phyloP scores from a whole-genome alignment of 192 early-diverging fungal species.

The Coemansia sp. region DNA sequence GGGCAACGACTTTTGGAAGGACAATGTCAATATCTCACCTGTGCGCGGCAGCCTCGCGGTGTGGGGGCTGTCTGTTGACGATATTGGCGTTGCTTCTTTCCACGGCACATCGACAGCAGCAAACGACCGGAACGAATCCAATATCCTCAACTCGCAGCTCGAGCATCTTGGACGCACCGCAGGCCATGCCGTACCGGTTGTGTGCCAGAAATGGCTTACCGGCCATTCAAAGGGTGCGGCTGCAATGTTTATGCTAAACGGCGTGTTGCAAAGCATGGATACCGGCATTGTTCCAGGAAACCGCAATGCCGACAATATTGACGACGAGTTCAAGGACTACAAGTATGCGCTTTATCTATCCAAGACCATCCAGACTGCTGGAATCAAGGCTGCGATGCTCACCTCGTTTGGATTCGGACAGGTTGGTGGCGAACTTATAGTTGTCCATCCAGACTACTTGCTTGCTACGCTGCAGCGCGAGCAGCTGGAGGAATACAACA shows the following conservation, averaged over 20 bases:
- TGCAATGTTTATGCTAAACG: conserved; percentile 94
- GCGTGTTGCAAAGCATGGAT: conserved; percentile 74
- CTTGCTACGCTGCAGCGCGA: conserved; percentile 39
- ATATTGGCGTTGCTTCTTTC: conserved; percentile 91
- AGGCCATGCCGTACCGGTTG: conserved; percentile 77
- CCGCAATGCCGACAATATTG: conserved; percentile 55
- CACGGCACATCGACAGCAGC: conserved; percentile 93
- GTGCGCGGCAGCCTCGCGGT: conserved; percentile 84
- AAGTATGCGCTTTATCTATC: conserved; percentile 82
- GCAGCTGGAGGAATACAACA: conserved; percentile 17
- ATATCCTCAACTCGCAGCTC: conserved; percentile 82
- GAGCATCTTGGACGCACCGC: conserved; percentile 81
- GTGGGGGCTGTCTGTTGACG: conserved; percentile 86
- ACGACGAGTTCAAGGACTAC: conserved; percentile 67
- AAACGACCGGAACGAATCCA: conserved; percentile 54
- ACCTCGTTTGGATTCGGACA: conserved; percentile 95
- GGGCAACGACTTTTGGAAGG: conserved; percentile 70
- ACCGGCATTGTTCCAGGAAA: conserved; percentile 88
- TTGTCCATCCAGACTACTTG: conserved; percentile 44
- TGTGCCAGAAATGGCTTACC: conserved; percentile 88
- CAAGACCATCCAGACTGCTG: conserved; percentile 82
- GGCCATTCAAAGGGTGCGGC: conserved; percentile 91
- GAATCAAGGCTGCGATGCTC: conserved; percentile 84
- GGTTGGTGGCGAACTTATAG: conserved; percentile 67
- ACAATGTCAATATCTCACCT: conserved; percentile 76